Base-by-base conservation (phyloP, 768 basidiomycete species). In the Daedalea quercina region DNA sequence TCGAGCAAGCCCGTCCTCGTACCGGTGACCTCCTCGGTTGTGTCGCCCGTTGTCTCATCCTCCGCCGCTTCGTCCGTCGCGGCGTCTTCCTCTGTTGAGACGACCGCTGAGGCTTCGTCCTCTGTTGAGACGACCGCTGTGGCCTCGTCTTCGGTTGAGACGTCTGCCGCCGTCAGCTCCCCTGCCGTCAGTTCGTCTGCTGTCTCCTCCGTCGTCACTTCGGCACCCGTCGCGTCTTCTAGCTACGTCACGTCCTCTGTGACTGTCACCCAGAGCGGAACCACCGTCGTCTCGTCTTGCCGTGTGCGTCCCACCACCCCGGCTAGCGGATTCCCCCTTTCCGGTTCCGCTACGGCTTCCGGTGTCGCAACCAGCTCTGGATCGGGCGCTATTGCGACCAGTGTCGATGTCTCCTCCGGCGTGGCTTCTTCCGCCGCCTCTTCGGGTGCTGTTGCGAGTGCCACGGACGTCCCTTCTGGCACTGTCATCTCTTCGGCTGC, bases 1-100 rank as follows among this genome's bases (percentile, higher is more conserved):
- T 50, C 55, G 20, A 54, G 44, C 44, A 24, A n/a, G 26, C 37
- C 53, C 33, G 50, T 53, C 19, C 41, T 57, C n/a, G 24, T 48
- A 28, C 46, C 50, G 2, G 46, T 49, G 34, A 37, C 58, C 22
- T 46, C 55, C n/a, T 13, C 55, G 1, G 35, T 47, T 17, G 40
- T 54, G 13, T 37, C 52, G 25, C 46, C 50, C 17, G 44, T 42
- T 20, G 50, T 46, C 9, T 48, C 54, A 26, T 40, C 37, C 37
- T 40, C 37, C 48, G 20, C 31, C 34, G 7, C 47, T 24, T 33
- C 31, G 31, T 12, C 47, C 9, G 9, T 23, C 26, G 42, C 23
- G 44, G 26, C 22, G n/a, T 51, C 50, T 13, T 51, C 50, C 35
- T 3, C 46, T 8, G 31, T 45, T 45, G 44, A 7, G 20, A 22